Base-by-base conservation (phyloP, 495 filamentous ascomycete species). In the Penicillium flavigenum region DNA sequence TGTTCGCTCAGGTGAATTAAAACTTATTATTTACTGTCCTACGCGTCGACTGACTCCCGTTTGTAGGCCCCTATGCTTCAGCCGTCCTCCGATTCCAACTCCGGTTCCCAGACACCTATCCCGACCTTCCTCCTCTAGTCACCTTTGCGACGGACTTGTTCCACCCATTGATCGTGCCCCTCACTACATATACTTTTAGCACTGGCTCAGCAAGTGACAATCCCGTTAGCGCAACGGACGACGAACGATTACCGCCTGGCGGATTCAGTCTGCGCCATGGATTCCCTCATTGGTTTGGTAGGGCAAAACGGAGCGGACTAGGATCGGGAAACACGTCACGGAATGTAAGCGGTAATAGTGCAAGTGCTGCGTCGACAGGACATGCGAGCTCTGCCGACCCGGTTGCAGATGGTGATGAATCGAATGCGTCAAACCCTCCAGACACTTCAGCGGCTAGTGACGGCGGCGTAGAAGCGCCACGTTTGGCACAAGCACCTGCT, bases 91-190 rank as follows among this genome's bases (percentile, higher is more conserved):
- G 92, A 54, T 96, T 97, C 76, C 86, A 90, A 58, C 85, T 98
- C 61, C 85, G 85, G 49, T 97, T 97, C 68, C 91, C 94, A 9
- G 75, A 86, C 59, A 78, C 79, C 26, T 97, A 96, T 66, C 94
- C 94, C 5, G 72, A 78, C 32, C 73, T 87, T 8, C 89, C 94
- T 41, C 94, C 94, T 6, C 77, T 90, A 5, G 85, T 98, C 47
- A 92, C 86, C 41, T 96, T 98, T 69, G 78, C 83, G 27, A 94
- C 88, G 43, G 93, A 97, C 62, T 86, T 97, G 51, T 98, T 96
- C 70, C 93, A 98, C 72, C 94, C 93, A 12, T 80, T 98, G 26
- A 85, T 98, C 64, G 88, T 92, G 3, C 91, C 93, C 19, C 79
- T 93, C 14, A 96, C 91, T 6, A 95, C 91, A 3, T 91, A 95